Evolutionary conservation across 208 protist species (phyloP).

Genomic region (Tetramitus jugosus): DNA sequence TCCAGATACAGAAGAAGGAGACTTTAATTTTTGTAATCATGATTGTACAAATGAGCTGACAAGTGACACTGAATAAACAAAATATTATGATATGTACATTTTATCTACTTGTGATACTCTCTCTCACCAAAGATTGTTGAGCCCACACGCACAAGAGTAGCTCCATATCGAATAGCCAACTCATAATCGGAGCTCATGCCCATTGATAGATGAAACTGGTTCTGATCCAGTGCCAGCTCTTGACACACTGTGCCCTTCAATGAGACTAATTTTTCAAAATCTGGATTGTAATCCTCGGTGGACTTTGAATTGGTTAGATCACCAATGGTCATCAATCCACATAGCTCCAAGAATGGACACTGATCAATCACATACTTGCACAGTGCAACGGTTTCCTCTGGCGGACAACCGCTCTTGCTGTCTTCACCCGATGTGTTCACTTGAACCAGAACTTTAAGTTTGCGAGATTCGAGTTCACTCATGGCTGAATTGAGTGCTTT

Average conservation of each 20-base stretch:
- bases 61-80: too few species aligned
- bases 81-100: too few species aligned
- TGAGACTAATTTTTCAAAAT: slow-evolving; percentile 70
- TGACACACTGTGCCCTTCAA: slow-evolving; percentile 56
- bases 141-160: slow-evolving; percentile 59
- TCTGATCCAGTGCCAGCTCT: slow-evolving; percentile 42
- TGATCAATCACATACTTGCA: slow-evolving; percentile 53
- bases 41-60: too few species aligned
- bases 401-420: slow-evolving; percentile 71
- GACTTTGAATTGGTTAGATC: slow-evolving; percentile 62
- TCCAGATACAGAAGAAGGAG: neutral
- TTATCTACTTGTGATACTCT: slow-evolving; percentile 51
- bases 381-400: slow-evolving; percentile 55
- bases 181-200: slow-evolving; percentile 91
- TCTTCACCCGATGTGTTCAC: slow-evolving; percentile 88
- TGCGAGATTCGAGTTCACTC: neutral
- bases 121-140: slow-evolving; percentile 83
- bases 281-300: slow-evolving; percentile 39
- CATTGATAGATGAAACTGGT: slow-evolving; percentile 79
- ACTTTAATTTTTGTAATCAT: slow-evolving; percentile 27
- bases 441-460: slow-evolving; percentile 75
- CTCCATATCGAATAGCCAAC: slow-evolving; percentile 67
- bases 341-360: slow-evolving; percentile 66
- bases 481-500: slow-evolving; percentile 61
- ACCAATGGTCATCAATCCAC: slow-evolving; percentile 94